Evolutionary conservation across 768 basidiomycete genomes (phyloP).

Genomic region (Pleurotus cornucopiae): DNA sequence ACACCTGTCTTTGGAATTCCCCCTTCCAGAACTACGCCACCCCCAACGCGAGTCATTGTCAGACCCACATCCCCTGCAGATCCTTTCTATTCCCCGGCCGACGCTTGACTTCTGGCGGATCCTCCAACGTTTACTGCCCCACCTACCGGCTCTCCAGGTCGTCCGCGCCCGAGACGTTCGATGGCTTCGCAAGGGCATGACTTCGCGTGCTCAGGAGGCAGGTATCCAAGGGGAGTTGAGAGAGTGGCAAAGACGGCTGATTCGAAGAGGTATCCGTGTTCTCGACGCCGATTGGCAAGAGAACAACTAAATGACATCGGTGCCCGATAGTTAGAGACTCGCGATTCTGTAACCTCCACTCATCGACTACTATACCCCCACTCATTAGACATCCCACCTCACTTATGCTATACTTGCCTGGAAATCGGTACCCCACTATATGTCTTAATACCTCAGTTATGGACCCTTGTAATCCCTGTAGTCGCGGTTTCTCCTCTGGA

Average conservation of each 20-base stretch:
- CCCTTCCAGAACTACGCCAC: constrained; percentile 46
- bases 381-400: too few relatives aligned
- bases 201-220: constrained; percentile 58
- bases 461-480: too few relatives aligned
- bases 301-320: constrained; percentile 19
- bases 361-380: too few relatives aligned
- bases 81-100: constrained; percentile 77
- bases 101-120: constrained; percentile 50
- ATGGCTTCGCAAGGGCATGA: constrained; percentile 70
- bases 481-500: too few relatives aligned
- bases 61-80: constrained; percentile 42
- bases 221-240: constrained; percentile 81
- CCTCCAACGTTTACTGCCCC: constrained; percentile 52
- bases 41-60: constrained; percentile 18
- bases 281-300: constrained; percentile 74
- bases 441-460: too few relatives aligned
- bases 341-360: too few relatives aligned
- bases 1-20: constrained; percentile 72
- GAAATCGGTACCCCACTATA: too few relatives aligned
- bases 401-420: too few relatives aligned
- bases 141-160: constrained; percentile 50
- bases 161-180: constrained; percentile 65
- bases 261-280: constrained; percentile 52
- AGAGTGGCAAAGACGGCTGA: constrained; percentile 65
- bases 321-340: too few relatives aligned